These are phyloP conservation scores for Trametes sanguinea DNA, from an alignment of 768 basidiomycete genomes.

Conservation along the genomic window DNA sequence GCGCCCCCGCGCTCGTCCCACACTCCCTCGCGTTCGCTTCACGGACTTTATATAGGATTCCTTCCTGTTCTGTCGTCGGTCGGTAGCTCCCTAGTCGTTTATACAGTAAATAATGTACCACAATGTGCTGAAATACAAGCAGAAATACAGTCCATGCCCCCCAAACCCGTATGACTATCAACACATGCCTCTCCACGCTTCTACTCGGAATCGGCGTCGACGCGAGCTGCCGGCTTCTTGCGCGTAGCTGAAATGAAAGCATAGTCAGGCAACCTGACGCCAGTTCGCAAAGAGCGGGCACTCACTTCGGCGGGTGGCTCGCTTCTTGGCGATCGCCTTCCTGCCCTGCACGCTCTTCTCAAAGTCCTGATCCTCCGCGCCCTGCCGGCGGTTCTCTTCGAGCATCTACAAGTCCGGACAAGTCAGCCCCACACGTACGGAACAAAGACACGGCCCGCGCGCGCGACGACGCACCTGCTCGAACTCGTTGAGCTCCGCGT, in stretches of 20 bases:
- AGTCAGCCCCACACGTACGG: not conserved
- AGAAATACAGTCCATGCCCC: not conserved
- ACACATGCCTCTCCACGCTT: not conserved
- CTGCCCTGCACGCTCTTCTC: constrained; percentile 85
- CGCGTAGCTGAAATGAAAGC: constrained; percentile 8
- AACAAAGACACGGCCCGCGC: not conserved
- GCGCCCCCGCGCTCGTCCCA: not conserved
- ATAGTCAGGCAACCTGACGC: not conserved
- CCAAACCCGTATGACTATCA: not conserved
- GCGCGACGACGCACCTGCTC: constrained; percentile 63
- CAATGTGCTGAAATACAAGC: constrained; percentile 22
- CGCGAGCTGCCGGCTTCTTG: constrained; percentile 17
- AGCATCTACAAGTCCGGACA: constrained; percentile 58
- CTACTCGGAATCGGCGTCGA: constrained; percentile 16
- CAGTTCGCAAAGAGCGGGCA: not conserved
- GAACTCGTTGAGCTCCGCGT: constrained; percentile 93
- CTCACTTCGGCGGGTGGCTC: constrained; percentile 53
- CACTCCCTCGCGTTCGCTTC: not conserved
- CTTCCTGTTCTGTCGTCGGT: not conserved
- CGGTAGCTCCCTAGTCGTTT: constrained; percentile 14
- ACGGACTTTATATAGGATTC: not conserved
- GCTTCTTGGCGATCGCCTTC: constrained; percentile 77
- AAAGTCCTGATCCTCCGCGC: constrained; percentile 88
- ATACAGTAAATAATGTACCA: constrained; percentile 25
- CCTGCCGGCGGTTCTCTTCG: constrained; percentile 79